Percentiles rank a stretch among this genome's conserved stretches.
These are phyloP conservation scores for Ogataea thermomethanolica DNA, from an alignment of 805 yeast species.

Conservation along the genomic window DNA sequence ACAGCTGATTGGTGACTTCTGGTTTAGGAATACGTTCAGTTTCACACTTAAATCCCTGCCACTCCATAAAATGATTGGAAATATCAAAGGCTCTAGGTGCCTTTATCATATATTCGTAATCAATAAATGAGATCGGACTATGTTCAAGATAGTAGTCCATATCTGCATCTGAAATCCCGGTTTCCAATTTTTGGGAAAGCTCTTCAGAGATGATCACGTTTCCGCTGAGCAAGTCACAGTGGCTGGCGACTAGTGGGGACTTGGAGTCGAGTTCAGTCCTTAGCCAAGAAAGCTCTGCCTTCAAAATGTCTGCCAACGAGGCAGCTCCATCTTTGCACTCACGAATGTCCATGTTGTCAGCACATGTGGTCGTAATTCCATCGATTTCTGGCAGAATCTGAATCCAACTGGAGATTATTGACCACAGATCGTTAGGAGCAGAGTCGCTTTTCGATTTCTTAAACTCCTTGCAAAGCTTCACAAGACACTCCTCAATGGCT, in stretches of 20 bases:
- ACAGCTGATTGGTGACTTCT: slow-evolving; percentile 36
- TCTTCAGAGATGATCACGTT: slow-evolving; percentile 59
- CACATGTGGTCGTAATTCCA: slow-evolving; percentile 36
- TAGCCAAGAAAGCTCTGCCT: slow-evolving; percentile 55
- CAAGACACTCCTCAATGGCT: slow-evolving; percentile 46
- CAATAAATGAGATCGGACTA: slow-evolving; percentile 57
- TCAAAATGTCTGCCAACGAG: slow-evolving; percentile 37
- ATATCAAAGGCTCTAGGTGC: slow-evolving; percentile 74
- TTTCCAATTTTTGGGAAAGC: slow-evolving; percentile 19
- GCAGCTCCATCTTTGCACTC: slow-evolving; percentile 10
- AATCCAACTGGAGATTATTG: slow-evolving; percentile 60
- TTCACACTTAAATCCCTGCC: slow-evolving; percentile 81
- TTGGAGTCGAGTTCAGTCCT: slow-evolving; percentile 35
- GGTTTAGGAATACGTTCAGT: slow-evolving; percentile 57
- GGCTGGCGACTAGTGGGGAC: slow-evolving; percentile 61
- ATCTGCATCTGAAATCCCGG: slow-evolving; percentile 10
- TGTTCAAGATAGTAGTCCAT: slow-evolving; percentile 9
- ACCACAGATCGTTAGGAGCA: slow-evolving; percentile 51
- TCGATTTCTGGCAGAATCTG: slow-evolving; percentile 52
- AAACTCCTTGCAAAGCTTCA: slow-evolving; percentile 34
- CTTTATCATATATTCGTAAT: slow-evolving; percentile 68
- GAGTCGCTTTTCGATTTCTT: slow-evolving; percentile 14
- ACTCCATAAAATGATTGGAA: slow-evolving; percentile 71
- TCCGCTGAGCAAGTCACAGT: slow-evolving; percentile 72
- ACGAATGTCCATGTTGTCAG: slow-evolving; percentile 31